Evolutionary conservation across 495 filamentous ascomycete genomes (phyloP).

Genomic region (Annulohypoxylon bovei): DNA sequence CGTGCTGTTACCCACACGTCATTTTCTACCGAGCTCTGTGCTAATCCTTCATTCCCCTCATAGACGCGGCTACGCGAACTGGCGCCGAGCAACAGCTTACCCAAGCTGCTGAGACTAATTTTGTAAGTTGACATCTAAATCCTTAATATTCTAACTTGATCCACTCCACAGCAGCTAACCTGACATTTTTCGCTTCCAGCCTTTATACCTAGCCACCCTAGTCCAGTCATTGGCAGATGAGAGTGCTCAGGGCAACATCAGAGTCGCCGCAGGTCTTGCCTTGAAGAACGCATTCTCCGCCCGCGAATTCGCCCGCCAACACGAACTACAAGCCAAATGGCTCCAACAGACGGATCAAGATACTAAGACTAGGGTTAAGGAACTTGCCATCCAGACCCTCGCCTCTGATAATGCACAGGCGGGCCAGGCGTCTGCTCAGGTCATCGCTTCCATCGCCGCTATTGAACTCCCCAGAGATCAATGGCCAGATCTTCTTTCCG

Average conservation of each 20-base stretch:
- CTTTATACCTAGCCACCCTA: slow-evolving; percentile 88
- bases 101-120: slow-evolving; percentile 91
- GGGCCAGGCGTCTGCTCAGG: slow-evolving; percentile 89
- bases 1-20: slow-evolving; percentile 38
- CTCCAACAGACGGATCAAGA: slow-evolving; percentile 77
- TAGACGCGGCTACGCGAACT: slow-evolving; percentile 89
- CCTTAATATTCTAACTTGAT: slow-evolving; percentile 29
- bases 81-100: slow-evolving; percentile 93
- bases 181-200: slow-evolving; percentile 60
- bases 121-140: slow-evolving; percentile 71
- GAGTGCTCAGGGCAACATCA: slow-evolving; percentile 78
- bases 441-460: slow-evolving; percentile 91
- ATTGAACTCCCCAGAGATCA: slow-evolving; percentile 93
- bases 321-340: slow-evolving; percentile 92
- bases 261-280: slow-evolving; percentile 92
- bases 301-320: slow-evolving; percentile 85
- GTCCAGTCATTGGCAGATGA: slow-evolving; percentile 95
- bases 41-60: slow-evolving; percentile 43
- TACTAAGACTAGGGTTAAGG: slow-evolving; percentile 87
- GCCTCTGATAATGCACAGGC: slow-evolving; percentile 77
- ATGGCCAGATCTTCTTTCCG: slow-evolving; percentile 94
- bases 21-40: slow-evolving; percentile 16
- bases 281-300: slow-evolving; percentile 97
- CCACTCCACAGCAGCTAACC: slow-evolving; percentile 22
- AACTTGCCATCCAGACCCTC: slow-evolving; percentile 85